Evolutionary conservation across 139 green algal genomes (phyloP), one percentile per base, ranked within the genome.

Genomic region (Cymbomonas tetramitiformis): DNA sequence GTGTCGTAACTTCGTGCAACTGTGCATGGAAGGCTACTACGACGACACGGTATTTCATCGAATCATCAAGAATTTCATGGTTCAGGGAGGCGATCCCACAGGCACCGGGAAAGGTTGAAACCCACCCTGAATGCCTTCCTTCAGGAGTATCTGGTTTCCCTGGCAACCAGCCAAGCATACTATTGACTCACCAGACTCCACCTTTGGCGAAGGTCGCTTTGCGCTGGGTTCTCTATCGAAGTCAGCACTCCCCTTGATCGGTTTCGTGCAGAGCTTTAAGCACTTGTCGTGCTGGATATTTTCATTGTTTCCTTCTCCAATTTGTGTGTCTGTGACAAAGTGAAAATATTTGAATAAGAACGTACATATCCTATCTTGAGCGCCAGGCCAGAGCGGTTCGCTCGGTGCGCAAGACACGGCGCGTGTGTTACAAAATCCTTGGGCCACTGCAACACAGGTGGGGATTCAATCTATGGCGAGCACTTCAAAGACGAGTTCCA

Each of bases 1-100:
- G 15, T 69, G 59, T 30, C 51, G 89, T 6, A 96, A 96, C 74
- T 97, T 97, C 62, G 84, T 96, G 24, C 87, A 96, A 78, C 77
- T 96, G 29, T 94, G 83, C 58, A 30, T 88, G 25, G 88, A 96
- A 48, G 86, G 90, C 6, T 95, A 90, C 62, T 98, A 97, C 55
- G 82, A 95, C 36, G 67, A 73, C 62, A 86, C 74, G 33, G 62
- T 82, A 28, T 96, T 98, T 67, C 83, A 94, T 74, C 73, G 83
- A 5, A 56, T 96, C 24, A 79, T 96, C 51, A 84, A 84, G 28
- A 83, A 83, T 59, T 87, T 88, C 60, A 69, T 87, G 46, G 55
- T 72, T 4, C 82, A 90, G 62, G 77, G 58, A 6, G 69, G 70
- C 18, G 70, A 75, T 47, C 68, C 68, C n/a, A 72, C 60, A 12